phyloP scores from a whole-genome alignment of 1,139 yeast species.

The Saccharomyces hybrid region DNA sequence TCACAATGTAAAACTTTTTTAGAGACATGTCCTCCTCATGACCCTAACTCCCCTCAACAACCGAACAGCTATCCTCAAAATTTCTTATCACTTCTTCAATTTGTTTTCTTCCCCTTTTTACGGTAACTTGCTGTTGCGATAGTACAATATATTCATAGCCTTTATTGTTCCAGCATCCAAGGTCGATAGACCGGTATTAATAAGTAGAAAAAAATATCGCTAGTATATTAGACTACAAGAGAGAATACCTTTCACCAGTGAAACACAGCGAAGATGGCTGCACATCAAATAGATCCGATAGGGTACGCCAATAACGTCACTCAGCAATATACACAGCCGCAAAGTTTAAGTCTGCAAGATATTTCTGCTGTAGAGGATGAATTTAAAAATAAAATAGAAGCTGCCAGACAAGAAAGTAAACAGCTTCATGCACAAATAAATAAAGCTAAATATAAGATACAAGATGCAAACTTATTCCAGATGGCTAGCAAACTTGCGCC shows the following conservation, averaged over 20 bases:
- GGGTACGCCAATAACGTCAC: background rate
- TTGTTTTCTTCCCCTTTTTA: background rate
- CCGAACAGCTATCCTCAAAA: background rate
- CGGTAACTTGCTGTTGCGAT: background rate
- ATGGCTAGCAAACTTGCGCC: conserved; percentile 33
- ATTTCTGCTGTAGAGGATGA: conserved; percentile 15
- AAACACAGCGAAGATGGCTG: background rate
- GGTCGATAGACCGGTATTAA: background rate
- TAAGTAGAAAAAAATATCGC: background rate
- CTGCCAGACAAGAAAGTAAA: conserved; percentile 43
- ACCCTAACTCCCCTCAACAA: background rate
- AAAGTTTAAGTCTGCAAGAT: conserved; percentile 3
- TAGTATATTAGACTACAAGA: background rate
- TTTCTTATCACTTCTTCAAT: background rate
- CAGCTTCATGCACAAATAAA: conserved; percentile 45
- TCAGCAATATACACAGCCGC: background rate
- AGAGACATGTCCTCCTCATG: background rate
- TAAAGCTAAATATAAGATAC: conserved; percentile 36
- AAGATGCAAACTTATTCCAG: conserved; percentile 41
- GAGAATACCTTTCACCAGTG: no score
- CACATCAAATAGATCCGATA: background rate
- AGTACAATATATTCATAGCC: background rate
- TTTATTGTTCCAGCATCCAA: background rate
- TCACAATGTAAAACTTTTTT: background rate
- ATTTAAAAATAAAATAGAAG: conserved; percentile 28